Base-by-base conservation (phyloP, 495 filamentous ascomycete genomes). In the Penicillium ucsense region DNA sequence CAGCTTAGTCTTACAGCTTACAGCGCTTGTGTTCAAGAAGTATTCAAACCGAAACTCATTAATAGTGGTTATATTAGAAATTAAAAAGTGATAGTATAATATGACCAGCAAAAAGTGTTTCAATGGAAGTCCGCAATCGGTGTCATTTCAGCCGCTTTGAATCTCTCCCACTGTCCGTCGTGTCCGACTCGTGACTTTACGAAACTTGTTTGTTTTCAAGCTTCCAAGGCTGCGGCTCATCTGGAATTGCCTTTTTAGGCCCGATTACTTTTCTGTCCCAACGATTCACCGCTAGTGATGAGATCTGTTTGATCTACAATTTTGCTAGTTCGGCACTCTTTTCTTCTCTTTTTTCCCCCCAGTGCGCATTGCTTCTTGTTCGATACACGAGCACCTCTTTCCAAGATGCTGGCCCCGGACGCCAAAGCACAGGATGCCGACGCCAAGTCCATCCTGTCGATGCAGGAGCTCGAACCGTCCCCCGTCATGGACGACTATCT, bases 401-500 rank as follows among this genome's bases (percentile, higher is more conserved):
- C 31, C 32, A 54, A n/a, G 45, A 51, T 52, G 48, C 34, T 32
- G 2, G 29, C 20, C 11, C 12, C 39, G 34, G 43, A 44, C 35
- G 11, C 43, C 31, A 62, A 62, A 48, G 54, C 53, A 31, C 53
- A 63, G 33, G 60, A 64, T 35, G 56, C 64, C 35, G 68, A 74
- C 31, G 62, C 63, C 35, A 64, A 57, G 43, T 71, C 82, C 4
- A 65, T 81, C 36, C 63, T 80, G 33, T 86, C 83, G 30, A 78
- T 95, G 54, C 74, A 84, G 44, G 79, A 89, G 48, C 68, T 95
- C 30, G 89, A 94, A 38, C 89, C 89, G 7, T 79, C 81, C 7
- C 89, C 89, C 1, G 84, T 94, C 31, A 20, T 20, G 1, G 84
- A 90, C 8, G 79, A 81, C 34, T 68, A 54, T 8, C 41, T 30